Conservation (phyloP, 441 rosid species). For the Adansonia madagascariensis region DNA sequence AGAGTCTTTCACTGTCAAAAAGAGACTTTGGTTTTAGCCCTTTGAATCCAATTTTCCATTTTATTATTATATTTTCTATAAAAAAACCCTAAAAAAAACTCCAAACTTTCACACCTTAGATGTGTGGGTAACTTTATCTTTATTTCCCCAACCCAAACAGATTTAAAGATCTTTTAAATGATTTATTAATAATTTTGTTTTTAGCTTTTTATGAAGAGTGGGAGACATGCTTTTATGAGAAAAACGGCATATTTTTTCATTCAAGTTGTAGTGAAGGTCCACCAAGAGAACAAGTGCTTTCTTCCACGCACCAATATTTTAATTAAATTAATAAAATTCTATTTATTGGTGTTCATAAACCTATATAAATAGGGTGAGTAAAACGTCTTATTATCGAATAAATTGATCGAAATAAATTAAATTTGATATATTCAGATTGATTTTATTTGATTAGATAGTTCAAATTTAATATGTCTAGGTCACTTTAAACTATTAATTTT, state of each 20-base stretch:
- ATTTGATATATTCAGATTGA: no score
- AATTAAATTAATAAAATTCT: no score
- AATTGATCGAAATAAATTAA: no score
- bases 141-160: conserved; percentile 22
- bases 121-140: conserved; percentile 23
- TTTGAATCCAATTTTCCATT: no score
- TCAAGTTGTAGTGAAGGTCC: neutral
- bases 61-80: neutral
- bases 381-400: no score
- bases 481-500: no score
- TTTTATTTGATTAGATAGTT: no score
- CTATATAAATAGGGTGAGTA: no score
- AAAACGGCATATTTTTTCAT: conserved; percentile 27
- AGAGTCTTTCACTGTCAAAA: conserved; percentile 28
- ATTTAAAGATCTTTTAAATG: conserved; percentile 19
- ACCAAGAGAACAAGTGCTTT: no score
- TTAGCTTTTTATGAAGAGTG: conserved; percentile 34
- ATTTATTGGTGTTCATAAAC: no score
- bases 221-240: conserved; percentile 49
- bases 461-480: no score
- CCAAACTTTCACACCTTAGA: conserved; percentile 19
- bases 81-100: neutral
- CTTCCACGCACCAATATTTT: no score
- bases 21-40: neutral
- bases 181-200: conserved; percentile 34